A percentile compares a stretch with the other conserved stretches of the same genome.
These are phyloP conservation scores for Atkinsonella hypoxylon DNA, from an alignment of 2,329 filamentous ascomycete species.

Conservation along the genomic window DNA sequence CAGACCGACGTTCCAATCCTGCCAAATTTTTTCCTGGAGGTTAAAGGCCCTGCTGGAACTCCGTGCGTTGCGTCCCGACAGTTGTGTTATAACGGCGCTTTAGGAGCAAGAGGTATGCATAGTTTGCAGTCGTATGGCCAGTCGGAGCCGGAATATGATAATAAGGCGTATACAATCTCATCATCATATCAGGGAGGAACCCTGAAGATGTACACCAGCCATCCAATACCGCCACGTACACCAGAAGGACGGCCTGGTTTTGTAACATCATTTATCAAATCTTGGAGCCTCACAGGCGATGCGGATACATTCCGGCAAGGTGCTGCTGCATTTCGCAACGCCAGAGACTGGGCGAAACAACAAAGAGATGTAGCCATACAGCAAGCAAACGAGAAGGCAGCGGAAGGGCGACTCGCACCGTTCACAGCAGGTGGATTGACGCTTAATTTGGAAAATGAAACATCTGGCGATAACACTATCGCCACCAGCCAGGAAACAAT, in stretches of 20 bases:
- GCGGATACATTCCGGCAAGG: constrained; percentile 2
- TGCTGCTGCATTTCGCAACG: constrained; percentile 1
- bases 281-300: neutral
- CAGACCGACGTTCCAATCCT: constrained; percentile 18
- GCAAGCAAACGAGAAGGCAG: neutral
- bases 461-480: too few species aligned
- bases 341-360: neutral
- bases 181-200: neutral
- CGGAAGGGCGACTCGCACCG: neutral
- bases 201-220: constrained; percentile 3
- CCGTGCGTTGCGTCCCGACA: constrained; percentile 7
- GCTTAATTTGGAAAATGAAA: too few species aligned
- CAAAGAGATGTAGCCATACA: neutral
- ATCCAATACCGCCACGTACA: neutral
- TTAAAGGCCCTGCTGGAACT: constrained; percentile 22
- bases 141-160: neutral
- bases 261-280: neutral
- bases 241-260: neutral
- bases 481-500: too few species aligned
- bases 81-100: constrained; percentile 19
- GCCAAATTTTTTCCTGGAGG: constrained; percentile 28
- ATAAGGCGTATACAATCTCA: constrained; percentile 2
- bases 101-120: constrained; percentile 22
- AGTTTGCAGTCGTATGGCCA: constrained; percentile 20
- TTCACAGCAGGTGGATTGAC: too few species aligned